phyloP scores from a whole-genome alignment of 306 rosid species.

The Fagus crenata region DNA sequence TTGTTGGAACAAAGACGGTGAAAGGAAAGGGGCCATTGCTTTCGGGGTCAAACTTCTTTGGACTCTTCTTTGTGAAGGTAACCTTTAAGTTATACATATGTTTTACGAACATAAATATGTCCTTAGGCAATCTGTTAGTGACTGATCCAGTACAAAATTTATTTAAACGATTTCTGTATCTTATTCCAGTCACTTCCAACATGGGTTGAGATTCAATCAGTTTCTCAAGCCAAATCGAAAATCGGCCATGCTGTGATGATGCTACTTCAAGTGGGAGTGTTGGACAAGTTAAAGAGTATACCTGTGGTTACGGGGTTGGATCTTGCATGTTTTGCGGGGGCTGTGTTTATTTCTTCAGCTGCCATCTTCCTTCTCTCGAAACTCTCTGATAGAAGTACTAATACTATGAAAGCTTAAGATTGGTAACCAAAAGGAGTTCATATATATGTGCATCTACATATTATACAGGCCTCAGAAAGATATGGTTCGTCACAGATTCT shows the following conservation, averaged over 20 bases:
- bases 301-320: constrained; percentile 44
- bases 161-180: background rate
- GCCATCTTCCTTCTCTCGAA: constrained; percentile 45
- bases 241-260: constrained; percentile 56
- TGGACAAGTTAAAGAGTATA: constrained; percentile 49
- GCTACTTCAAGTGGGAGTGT: constrained; percentile 59
- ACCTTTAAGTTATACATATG: background rate
- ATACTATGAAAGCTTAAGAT: background rate
- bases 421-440: too few species aligned
- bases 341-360: constrained; percentile 51
- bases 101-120: background rate
- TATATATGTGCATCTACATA: background rate
- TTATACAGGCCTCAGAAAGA: background rate
- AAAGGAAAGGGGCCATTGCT: constrained; percentile 24
- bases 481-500: background rate
- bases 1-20: constrained; percentile 35
- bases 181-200: constrained; percentile 41
- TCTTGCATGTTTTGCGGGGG: constrained; percentile 55
- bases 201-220: constrained; percentile 46
- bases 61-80: constrained; percentile 53
- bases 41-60: constrained; percentile 44
- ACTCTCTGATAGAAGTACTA: constrained; percentile 21
- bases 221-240: constrained; percentile 48
- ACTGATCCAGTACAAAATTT: too few species aligned
- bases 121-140: background rate